Evolutionary conservation across 176 grass and related monocot species (phyloP).

Genomic region (Zoysia pacifica): DNA sequence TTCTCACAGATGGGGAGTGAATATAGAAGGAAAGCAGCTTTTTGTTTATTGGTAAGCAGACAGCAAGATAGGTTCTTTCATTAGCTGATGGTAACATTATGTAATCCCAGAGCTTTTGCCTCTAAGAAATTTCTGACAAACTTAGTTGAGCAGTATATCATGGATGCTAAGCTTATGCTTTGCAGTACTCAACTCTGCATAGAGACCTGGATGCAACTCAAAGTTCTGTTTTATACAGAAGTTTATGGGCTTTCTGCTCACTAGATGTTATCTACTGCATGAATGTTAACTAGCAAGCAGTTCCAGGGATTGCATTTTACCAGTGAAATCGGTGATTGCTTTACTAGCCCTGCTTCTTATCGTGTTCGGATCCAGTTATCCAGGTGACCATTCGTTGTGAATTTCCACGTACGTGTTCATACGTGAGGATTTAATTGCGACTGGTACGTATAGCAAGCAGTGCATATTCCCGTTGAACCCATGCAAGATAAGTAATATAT

Average conservation of each 20-base stretch:
- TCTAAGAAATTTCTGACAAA: slow-evolving; percentile 10
- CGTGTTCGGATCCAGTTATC: not conserved
- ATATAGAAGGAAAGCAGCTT: not conserved
- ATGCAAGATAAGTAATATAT: not conserved
- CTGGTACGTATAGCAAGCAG: not conserved
- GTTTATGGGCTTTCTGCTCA: slow-evolving; percentile 18
- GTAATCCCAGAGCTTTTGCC: slow-evolving; percentile 8
- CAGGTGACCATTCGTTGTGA: not conserved
- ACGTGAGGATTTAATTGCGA: no score
- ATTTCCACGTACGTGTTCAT: no score
- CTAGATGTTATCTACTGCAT: slow-evolving; percentile 9
- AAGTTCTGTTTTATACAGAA: not conserved
- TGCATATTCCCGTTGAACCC: not conserved
- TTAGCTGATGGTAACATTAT: not conserved
- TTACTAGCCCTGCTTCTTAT: not conserved
- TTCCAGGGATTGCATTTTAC: not conserved
- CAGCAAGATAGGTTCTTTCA: slow-evolving; percentile 17
- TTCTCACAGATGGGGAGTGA: slow-evolving; percentile 35
- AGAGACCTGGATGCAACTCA: not conserved
- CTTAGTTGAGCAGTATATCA: slow-evolving; percentile 6
- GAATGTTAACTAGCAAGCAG: slow-evolving; percentile 8
- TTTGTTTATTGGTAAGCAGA: slow-evolving; percentile 1
- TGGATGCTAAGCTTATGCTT: slow-evolving; percentile 22
- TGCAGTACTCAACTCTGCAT: slow-evolving; percentile 21
- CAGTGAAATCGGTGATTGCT: not conserved